phyloP scores from a whole-genome alignment of 1,284 basidiomycete species.

The Ceratobasidium papillatum region DNA sequence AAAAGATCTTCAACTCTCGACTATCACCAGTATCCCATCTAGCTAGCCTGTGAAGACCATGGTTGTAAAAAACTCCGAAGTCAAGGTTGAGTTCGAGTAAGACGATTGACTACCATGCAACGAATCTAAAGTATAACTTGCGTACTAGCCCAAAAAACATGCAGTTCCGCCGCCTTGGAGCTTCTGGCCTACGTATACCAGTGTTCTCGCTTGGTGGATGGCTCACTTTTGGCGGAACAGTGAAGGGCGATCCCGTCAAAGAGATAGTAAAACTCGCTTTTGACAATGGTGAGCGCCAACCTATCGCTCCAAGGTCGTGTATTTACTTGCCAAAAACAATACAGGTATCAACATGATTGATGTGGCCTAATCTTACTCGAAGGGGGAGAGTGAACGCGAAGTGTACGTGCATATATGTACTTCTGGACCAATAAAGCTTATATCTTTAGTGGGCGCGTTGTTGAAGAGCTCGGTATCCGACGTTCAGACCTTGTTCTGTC shows the following conservation, averaged over 20 bases:
- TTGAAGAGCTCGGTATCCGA: slow-evolving; percentile 58
- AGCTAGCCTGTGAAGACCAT: neutral
- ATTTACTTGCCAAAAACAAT: neutral
- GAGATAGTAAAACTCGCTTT: slow-evolving; percentile 48
- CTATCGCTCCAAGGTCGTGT: neutral
- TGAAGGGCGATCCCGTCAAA: slow-evolving; percentile 76
- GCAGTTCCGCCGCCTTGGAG: slow-evolving; percentile 78
- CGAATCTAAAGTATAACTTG: slow-evolving; percentile 54
- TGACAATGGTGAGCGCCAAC: slow-evolving; percentile 38
- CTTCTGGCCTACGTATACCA: slow-evolving; percentile 78
- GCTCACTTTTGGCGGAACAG: slow-evolving; percentile 73
- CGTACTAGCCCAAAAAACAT: slow-evolving; percentile 60
- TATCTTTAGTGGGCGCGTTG: slow-evolving; percentile 53
- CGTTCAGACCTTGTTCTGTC: slow-evolving; percentile 59
- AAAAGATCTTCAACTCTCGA: neutral
- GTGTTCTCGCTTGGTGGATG: slow-evolving; percentile 84
- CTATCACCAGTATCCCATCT: neutral
- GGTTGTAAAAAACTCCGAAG: slow-evolving; percentile 40
- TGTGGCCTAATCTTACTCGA: slow-evolving; percentile 71
- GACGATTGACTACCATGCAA: neutral
- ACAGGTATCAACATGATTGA: slow-evolving; percentile 65
- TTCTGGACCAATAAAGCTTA: neutral
- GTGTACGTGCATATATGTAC: slow-evolving; percentile 55
- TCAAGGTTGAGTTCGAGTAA: slow-evolving; percentile 28
- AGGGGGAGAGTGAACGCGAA: slow-evolving; percentile 73